Base-by-base conservation (phyloP, 805 yeast genomes). In the Vanderwaltozyma polyspora region DNA sequence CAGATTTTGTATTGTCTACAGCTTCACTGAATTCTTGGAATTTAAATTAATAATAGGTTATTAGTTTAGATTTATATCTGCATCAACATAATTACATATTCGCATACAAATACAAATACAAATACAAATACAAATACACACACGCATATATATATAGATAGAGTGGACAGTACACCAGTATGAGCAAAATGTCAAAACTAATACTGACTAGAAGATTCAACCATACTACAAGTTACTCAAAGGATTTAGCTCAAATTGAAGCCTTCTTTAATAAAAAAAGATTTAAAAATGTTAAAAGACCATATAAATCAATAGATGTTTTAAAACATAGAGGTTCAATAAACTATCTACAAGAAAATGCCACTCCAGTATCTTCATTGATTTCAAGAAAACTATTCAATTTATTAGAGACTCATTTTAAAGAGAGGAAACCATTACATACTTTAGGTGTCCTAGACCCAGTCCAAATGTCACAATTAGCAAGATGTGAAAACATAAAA, bases 391-490 rank as follows among this genome's bases (percentile, higher is more conserved):
- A 72, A 44, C 56, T 76, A 28, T 73, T 69, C 54, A 52, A 59
- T 26, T 43, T 70, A 26, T 43, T 76, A 14, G 51, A 64, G 12
- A 52, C 55, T 29, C 59, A 70, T 14, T 63, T 64, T 32, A 43
- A 52, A 12, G 59, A 64, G 19, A 55, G 58, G 12, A 47, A 51
- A 23, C 79, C 82, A 0, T 65, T 72, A 19, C 71, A 70, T 45
- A 74, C 79, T 0, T 50, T 75, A 33, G 82, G 83, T 1, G 67
- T 72, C 2, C 68, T 72, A 24, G 83, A 76, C 42, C 80, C 82
- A 3, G 70, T 71, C 6, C 78, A 75, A 39, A 68, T 74, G 66
- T 52, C 78, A 5, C 80, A 76, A 46, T 59, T 68, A 40, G 69
- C 74, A 2, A 58, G 57, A 34, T 50, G 53, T 32, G 51, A 52